Percentiles rank a stretch among this genome's conserved stretches.
Conservation (phyloP, 108 stramenopile species). For the Fragilariopsis cylindrus region DNA sequence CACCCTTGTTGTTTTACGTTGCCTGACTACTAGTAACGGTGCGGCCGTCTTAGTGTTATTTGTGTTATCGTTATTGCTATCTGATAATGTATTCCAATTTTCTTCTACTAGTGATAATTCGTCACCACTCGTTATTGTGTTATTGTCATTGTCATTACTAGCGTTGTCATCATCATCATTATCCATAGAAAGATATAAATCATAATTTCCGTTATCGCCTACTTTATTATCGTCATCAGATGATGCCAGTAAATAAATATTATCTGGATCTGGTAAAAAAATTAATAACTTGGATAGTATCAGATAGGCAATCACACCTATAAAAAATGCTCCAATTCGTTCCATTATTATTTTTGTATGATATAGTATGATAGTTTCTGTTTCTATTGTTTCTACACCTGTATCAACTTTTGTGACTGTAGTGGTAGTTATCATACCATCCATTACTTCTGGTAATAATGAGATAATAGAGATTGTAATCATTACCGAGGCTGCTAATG, state of each 20-base stretch:
- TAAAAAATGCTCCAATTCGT: conserved; percentile 26
- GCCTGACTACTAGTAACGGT: background rate
- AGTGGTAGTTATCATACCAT: conserved; percentile 26
- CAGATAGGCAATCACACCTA: conserved; percentile 38
- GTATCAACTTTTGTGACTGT: background rate
- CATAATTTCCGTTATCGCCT: conserved; percentile 18
- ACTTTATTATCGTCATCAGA: background rate
- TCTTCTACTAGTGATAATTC: background rate
- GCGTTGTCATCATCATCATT: conserved; percentile 20
- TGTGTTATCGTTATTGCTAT: too few relatives aligned
- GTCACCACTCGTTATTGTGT: conserved; percentile 12
- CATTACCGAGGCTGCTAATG: conserved; percentile 65
- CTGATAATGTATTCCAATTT: too few relatives aligned
- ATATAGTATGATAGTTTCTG: background rate
- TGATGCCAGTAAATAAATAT: conserved; percentile 10
- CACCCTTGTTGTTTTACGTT: conserved; percentile 11
- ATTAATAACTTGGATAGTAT: conserved; percentile 32
- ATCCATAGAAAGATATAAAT: conserved; percentile 15
- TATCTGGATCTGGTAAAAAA: conserved; percentile 78
- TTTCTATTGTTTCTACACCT: background rate
- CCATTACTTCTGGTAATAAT: conserved; percentile 54
- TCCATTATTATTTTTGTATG: conserved; percentile 12
- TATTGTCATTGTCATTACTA: background rate
- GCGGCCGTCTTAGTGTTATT: too few relatives aligned
- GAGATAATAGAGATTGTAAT: conserved; percentile 52